Conservation (phyloP, 257 asterid genomes). For the Capsicum baccatum region DNA sequence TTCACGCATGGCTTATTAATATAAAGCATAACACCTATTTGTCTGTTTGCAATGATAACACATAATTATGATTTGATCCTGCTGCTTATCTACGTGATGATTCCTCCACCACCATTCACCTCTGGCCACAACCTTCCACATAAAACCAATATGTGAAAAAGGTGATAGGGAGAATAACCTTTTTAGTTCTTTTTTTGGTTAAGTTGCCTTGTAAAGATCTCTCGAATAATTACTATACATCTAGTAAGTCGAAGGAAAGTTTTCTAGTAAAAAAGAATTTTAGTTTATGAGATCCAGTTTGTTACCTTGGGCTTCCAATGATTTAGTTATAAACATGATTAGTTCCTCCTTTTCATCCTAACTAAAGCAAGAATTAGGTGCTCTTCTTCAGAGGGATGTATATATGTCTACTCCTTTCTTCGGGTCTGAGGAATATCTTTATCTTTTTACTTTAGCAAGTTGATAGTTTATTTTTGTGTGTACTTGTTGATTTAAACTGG, state of each 20-base stretch:
- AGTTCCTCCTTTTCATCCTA: not conserved
- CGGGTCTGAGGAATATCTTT: not conserved
- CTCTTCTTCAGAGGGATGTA: not conserved
- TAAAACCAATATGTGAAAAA: not conserved
- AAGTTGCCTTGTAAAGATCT: not conserved
- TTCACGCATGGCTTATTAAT: not conserved
- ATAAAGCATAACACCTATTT: conserved; percentile 7
- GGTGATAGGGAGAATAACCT: not conserved
- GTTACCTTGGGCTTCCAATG: not conserved
- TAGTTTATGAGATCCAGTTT: not conserved
- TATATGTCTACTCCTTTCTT: not conserved
- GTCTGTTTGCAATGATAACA: conserved; percentile 27
- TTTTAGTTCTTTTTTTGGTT: not conserved
- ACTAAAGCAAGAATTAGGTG: not conserved
- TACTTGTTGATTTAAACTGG: not conserved
- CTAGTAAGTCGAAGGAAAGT: not conserved
- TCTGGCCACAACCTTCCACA: not conserved
- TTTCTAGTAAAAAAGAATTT: not conserved
- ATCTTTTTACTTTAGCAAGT: not conserved
- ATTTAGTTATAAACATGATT: not conserved
- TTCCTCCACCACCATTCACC: not conserved
- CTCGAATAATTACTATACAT: too few relatives aligned
- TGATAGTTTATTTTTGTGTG: not conserved
- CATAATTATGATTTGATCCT: conserved; percentile 26
- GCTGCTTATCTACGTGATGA: not conserved